Evolutionary conservation across 2,329 filamentous ascomycete species (phyloP).

Genomic region (Penicillium sp.): DNA sequence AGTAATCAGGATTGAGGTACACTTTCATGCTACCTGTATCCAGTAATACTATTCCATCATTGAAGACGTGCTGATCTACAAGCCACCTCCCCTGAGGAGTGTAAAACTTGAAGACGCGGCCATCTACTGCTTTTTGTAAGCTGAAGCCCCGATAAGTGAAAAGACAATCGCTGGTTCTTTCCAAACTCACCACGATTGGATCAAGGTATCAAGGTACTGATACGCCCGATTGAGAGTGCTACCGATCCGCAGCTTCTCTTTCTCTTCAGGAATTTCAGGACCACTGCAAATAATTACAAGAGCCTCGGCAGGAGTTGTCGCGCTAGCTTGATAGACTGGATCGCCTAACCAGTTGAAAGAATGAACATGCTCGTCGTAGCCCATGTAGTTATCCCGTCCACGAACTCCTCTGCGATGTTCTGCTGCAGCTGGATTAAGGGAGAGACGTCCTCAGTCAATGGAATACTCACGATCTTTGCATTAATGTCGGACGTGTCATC

Average conservation of each 20-base stretch:
- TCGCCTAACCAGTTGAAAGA: neutral
- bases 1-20: neutral
- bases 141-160: conserved; percentile 1
- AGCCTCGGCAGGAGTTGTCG: conserved; percentile 12
- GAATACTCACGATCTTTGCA: neutral
- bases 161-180: neutral
- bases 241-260: conserved; percentile 9
- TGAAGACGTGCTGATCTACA: neutral
- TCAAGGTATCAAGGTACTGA: conserved; percentile 27
- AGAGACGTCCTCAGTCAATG: neutral
- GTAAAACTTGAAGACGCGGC: conserved; percentile 24
- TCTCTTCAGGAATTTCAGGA: conserved; percentile 11
- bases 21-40: conserved; percentile 15
- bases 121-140: conserved; percentile 14
- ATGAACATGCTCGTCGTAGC: neutral
- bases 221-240: conserved; percentile 19
- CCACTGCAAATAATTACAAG: conserved; percentile 22
- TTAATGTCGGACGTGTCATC: neutral
- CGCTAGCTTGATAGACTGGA: neutral
- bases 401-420: neutral
- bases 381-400: neutral
- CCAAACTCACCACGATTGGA: conserved; percentile 21
- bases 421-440: neutral
- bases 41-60: neutral
- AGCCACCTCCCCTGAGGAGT: conserved; percentile 26